Conservation (phyloP, 139 green algal genomes). For the Closterium sp. region DNA sequence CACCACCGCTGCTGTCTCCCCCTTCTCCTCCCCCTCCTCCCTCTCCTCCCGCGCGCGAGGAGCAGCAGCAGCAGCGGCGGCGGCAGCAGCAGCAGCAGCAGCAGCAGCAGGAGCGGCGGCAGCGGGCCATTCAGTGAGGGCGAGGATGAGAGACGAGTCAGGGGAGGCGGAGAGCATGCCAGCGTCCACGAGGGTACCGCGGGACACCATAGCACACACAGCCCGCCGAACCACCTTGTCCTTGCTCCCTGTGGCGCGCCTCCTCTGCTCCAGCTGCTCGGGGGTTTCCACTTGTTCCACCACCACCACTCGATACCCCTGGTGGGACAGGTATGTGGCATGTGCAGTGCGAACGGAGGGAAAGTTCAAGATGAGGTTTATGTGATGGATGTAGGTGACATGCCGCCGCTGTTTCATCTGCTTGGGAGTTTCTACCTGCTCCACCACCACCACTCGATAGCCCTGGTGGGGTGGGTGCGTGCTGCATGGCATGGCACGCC, state of each 20-base stretch:
- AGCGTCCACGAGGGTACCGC: slow-evolving; percentile 83
- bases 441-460: slow-evolving; percentile 88
- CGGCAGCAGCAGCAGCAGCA: neutral
- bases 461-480: slow-evolving; percentile 49
- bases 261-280: slow-evolving; percentile 78
- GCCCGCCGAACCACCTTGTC: slow-evolving; percentile 58
- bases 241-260: slow-evolving; percentile 55
- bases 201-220: slow-evolving; percentile 81
- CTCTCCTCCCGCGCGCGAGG: neutral
- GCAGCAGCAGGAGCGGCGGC: neutral
- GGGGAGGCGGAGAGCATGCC: slow-evolving; percentile 70
- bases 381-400: neutral
- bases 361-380: neutral
- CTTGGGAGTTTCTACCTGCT: slow-evolving; percentile 94
- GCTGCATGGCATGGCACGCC: no score
- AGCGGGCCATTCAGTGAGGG: slow-evolving; percentile 43
- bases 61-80: neutral
- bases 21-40: neutral
- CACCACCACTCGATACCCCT: slow-evolving; percentile 85
- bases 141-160: slow-evolving; percentile 55
- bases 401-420: slow-evolving; percentile 78
- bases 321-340: neutral
- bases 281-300: slow-evolving; percentile 96
- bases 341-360: neutral
- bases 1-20: neutral